Evolutionary conservation across 495 filamentous ascomycete species (phyloP), one percentile per base, ranked within the genome.

Genomic region (Aspergillus heteromorphus): DNA sequence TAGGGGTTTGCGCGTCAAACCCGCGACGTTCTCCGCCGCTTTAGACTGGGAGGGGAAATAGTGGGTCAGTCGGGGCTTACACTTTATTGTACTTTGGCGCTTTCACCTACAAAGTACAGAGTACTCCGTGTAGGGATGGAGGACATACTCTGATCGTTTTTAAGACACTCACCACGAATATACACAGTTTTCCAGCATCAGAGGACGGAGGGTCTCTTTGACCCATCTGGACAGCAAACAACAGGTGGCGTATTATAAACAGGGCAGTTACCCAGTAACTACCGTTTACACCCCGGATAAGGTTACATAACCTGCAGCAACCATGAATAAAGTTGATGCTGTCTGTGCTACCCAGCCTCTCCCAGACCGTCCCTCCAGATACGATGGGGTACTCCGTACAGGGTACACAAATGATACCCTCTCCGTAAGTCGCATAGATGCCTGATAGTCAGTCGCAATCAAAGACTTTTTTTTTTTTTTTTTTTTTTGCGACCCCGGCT

Each of bases 1-100:
- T 38, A 40, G 50, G 31, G 47, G 40, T 43, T 43, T 59, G 57
- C 56, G 60, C 60, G 60, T 63, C 56, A 48, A 41, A 29, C 10
- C 51, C 14, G 8, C 21, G 6, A 50, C 36, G 13, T 34, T 41
- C 40, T 49, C 50, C 34, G 51, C 45, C 29, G 23, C 11, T 48
- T 45, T 48, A 48, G 48, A 42, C 47, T 42, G 30, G 30, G 18
- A 16, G 13, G 31, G 34, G 21, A 10, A n/a, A 16, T 8, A 51
- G 38, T 21, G 20, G 34, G 30, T 40, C 16, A n/a, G n/a, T n/a
- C n/a, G n/a, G n/a, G n/a, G n/a, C n/a, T n/a, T n/a, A n/a, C n/a
- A n/a, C n/a, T n/a, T n/a, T n/a, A n/a, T n/a, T n/a, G n/a, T n/a
- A n/a, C n/a, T n/a, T n/a, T n/a, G n/a, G n/a, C n/a, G n/a, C n/a